Conservation (phyloP, 495 filamentous ascomycete species). For the Neurospora cerealis region DNA sequence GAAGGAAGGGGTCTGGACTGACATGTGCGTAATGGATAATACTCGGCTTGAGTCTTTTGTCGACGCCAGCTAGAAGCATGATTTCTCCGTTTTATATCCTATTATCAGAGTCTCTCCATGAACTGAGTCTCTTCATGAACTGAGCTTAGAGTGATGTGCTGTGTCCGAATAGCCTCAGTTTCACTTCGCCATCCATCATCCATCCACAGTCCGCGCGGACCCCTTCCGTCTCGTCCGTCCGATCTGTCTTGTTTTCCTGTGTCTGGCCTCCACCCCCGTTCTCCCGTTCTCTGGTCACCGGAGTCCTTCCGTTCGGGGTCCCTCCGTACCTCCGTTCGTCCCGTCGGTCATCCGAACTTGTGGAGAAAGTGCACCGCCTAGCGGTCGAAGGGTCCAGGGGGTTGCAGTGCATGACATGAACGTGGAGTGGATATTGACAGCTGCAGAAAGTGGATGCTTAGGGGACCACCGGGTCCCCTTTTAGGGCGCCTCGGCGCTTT, state of each 20-base stretch:
- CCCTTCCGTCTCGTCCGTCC: neutral
- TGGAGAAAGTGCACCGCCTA: neutral
- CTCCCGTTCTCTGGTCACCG: too few relatives aligned
- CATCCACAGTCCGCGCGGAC: neutral
- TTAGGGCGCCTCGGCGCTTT: neutral
- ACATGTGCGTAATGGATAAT: too few relatives aligned
- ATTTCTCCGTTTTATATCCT: too few relatives aligned
- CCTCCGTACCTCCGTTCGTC: neutral
- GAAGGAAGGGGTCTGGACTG: too few relatives aligned
- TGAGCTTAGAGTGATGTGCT: too few relatives aligned
- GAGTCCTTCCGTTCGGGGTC: too few relatives aligned
- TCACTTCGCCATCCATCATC: neutral
- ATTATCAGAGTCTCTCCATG: too few relatives aligned
- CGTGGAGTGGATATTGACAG: neutral
- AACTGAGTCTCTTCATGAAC: too few relatives aligned
- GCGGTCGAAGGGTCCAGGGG: neutral
- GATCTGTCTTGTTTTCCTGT: neutral
- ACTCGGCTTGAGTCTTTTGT: too few relatives aligned
- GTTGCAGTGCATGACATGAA: neutral
- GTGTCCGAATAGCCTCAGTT: too few relatives aligned
- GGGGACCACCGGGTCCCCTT: neutral
- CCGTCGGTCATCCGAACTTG: neutral
- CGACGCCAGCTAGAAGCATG: too few relatives aligned
- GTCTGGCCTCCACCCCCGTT: too few relatives aligned
- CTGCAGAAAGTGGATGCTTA: neutral